Percentiles rank a stretch among this genome's conserved stretches.
These are phyloP conservation scores for Iris macrosiphon DNA, from an alignment of 106 monocot species.

Conservation along the genomic window DNA sequence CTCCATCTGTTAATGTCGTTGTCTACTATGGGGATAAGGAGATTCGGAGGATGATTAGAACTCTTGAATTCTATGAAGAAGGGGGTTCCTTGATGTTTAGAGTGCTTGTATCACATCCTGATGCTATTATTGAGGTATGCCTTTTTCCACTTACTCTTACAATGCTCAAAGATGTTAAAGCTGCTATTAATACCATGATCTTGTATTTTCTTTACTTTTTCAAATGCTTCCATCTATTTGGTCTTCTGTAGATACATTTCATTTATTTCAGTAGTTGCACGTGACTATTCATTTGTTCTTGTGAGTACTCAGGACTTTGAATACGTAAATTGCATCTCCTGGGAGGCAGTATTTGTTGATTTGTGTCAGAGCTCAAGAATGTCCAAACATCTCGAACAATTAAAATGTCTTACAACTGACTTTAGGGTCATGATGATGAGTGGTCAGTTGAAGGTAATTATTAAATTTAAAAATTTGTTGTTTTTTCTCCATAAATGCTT, in stretches of 20 bases:
- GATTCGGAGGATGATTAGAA: conserved; percentile 39
- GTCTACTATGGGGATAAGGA: conserved; percentile 44
- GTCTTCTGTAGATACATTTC: not conserved
- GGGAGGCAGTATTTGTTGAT: conserved; percentile 77
- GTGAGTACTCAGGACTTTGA: conserved; percentile 50
- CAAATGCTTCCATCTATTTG: not conserved
- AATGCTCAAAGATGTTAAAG: not conserved
- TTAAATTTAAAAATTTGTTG: not conserved
- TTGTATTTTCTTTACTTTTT: not conserved
- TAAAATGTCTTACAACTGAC: conserved; percentile 46
- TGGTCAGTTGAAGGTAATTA: conserved; percentile 56
- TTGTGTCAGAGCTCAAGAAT: conserved; percentile 53
- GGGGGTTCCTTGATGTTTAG: conserved; percentile 60
- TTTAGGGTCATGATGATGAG: conserved; percentile 57
- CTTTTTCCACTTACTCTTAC: conserved; percentile 2
- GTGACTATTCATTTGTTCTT: not conserved
- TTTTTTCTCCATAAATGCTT: not conserved
- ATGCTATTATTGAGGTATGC: conserved; percentile 61
- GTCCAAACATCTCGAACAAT: conserved; percentile 51
- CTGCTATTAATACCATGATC: too few species aligned
- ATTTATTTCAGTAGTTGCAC: not conserved
- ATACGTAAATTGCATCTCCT: conserved; percentile 34
- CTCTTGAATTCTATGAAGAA: conserved; percentile 56
- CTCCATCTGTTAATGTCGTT: conserved; percentile 51
- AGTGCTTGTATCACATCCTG: conserved; percentile 58